Percentiles rank a stretch among this genome's conserved stretches.
Conservation (phyloP, 345 rosid species). For the Salix suchowensis region DNA sequence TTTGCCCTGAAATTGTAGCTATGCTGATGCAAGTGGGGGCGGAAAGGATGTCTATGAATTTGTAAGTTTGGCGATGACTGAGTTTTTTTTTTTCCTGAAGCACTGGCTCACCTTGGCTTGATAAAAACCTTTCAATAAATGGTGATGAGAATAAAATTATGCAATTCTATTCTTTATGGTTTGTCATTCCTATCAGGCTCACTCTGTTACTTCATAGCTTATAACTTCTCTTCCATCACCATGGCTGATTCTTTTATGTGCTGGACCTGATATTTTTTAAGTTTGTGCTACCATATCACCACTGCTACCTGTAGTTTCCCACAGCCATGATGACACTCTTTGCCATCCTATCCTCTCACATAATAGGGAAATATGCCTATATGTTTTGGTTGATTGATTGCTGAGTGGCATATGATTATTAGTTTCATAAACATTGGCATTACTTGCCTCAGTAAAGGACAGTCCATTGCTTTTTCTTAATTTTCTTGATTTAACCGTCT, state of each 20-base stretch:
- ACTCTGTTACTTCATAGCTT: background rate
- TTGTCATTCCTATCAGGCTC: background rate
- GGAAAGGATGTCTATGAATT: slow-evolving; percentile 74
- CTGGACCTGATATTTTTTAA: background rate
- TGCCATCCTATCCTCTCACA: background rate
- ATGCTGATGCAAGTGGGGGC: slow-evolving; percentile 71
- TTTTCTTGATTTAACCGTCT: background rate
- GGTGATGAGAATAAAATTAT: background rate
- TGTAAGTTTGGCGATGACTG: slow-evolving; percentile 34
- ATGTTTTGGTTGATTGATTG: background rate
- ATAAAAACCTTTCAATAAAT: background rate
- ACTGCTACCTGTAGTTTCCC: background rate
- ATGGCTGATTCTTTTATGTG: background rate
- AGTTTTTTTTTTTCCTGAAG: background rate
- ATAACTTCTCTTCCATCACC: background rate
- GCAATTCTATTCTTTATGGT: background rate
- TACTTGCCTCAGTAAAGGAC: background rate
- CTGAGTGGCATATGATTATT: background rate
- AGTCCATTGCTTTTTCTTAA: background rate
- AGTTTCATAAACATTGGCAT: background rate
- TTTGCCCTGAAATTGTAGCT: slow-evolving; percentile 32
- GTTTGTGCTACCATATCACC: background rate
- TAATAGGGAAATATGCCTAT: background rate
- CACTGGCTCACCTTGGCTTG: background rate
- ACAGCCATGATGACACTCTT: background rate